Evolutionary conservation across 768 basidiomycete genomes (phyloP), one percentile per base, ranked within the genome.

Genomic region (Tylopilus rubrobrunneus): DNA sequence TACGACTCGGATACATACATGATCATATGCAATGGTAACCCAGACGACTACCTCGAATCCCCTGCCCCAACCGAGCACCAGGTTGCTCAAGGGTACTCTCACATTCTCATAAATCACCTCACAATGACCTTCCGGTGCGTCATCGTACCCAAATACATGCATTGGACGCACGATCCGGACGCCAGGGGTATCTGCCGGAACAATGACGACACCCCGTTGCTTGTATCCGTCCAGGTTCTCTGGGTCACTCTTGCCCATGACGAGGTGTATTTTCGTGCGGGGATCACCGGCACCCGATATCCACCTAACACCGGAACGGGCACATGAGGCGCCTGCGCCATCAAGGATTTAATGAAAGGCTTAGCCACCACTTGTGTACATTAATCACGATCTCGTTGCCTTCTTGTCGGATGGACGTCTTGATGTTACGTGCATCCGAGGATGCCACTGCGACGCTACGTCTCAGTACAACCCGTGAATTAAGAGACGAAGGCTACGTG

Each of bases 231-330:
- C 82, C 58, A 83, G 78, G 70, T 95, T 94, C 49, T 76, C 76
- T 7, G 95, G 87, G 70, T 98, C 93, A 57, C 90, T 93, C 76
- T 92, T 91, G 49, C 94, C 96, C 78, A 99, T 87, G 40, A 98
- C 90, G 47, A 99, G 84, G 67, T 99, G 96, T 11, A 98, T 61
- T 53, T 82, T 84, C 56, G 87, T 89, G 56, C 95, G 80, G 43
- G 93, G 93, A 69, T 98, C 94, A 17, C 94, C 94, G 7, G 95
- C 96, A 47, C 95, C 95, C 28, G 92, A 94, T 68, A 98, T 98
- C 89, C 91, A 98, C 92, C 89, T 94, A 39, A n/a, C n/a, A n/a
- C n/a, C 55, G 56, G 53, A 17, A 37, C 49, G 58, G 58, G 53
- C 12, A 49, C 3, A 50, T 67, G 39, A 62, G 61, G 53, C 5